Conservation (phyloP, 2,329 filamentous ascomycete genomes). For the Cytospora paraplurivora region DNA sequence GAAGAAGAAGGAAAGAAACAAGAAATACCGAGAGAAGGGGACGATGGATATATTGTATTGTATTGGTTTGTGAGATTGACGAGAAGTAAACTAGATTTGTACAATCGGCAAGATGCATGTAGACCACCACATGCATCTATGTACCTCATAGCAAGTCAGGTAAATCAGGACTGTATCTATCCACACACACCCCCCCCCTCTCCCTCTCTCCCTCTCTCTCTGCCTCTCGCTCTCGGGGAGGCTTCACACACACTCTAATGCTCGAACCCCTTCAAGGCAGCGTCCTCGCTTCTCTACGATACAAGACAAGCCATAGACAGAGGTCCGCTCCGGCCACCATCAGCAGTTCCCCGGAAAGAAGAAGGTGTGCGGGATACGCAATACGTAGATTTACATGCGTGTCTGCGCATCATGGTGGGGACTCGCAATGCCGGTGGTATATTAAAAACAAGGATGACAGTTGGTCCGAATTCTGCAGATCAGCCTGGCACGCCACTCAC, state of each 20-base stretch:
- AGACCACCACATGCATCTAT: background rate
- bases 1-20: background rate
- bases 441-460: slow-evolving; percentile 2
- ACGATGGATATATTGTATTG: too few relatives aligned
- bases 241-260: too few relatives aligned
- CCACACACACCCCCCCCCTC: background rate
- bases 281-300: too few relatives aligned
- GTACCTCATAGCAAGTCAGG: background rate
- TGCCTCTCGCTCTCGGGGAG: too few relatives aligned
- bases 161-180: background rate
- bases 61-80: background rate
- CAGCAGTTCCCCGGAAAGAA: too few relatives aligned
- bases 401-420: background rate
- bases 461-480: background rate
- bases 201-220: background rate
- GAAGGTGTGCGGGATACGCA: background rate
- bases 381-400: background rate
- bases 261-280: too few relatives aligned
- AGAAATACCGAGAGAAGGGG: background rate
- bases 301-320: too few relatives aligned
- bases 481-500: slow-evolving; percentile 2
- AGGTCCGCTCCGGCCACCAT: too few relatives aligned
- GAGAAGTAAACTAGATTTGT: background rate
- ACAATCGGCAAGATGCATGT: background rate
- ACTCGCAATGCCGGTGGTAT: background rate